phyloP scores from a whole-genome alignment of 2,329 filamentous ascomycete genomes.

The Nemania abortiva region DNA sequence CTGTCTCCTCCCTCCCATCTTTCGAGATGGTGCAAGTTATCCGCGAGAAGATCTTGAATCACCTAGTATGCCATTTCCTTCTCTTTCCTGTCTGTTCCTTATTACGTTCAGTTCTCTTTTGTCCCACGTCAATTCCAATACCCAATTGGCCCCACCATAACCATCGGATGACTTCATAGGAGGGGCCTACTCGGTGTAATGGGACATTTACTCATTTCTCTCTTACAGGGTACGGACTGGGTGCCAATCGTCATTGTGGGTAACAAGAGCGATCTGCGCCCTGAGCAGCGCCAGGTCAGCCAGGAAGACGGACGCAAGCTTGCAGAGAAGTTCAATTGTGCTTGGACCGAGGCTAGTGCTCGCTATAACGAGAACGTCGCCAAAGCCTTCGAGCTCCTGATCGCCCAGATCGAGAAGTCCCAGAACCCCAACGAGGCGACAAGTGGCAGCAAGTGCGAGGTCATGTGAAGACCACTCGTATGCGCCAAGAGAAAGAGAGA shows the following conservation, averaged over 20 bases:
- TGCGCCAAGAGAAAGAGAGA: not conserved
- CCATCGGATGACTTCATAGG: constrained; percentile 19
- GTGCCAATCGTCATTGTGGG: constrained; percentile 95
- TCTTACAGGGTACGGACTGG: constrained; percentile 78
- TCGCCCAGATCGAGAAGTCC: constrained; percentile 93
- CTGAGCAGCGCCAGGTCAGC: constrained; percentile 92
- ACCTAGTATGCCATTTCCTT: constrained; percentile 73
- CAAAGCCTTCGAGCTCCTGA: constrained; percentile 93
- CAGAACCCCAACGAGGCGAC: constrained; percentile 90
- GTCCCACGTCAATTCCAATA: not conserved
- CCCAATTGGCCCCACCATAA: constrained; percentile 7
- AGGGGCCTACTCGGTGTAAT: constrained; percentile 22
- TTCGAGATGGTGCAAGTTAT: constrained; percentile 99
- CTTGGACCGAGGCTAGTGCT: constrained; percentile 94
- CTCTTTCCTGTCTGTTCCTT: not conserved
- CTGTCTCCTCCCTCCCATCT: constrained; percentile 91
- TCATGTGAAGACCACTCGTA: constrained; percentile 76
- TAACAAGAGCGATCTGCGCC: constrained; percentile 94
- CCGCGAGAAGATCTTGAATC: constrained; percentile 95
- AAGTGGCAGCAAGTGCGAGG: constrained; percentile 80
- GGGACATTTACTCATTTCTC: constrained; percentile 2
- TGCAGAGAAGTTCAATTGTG: constrained; percentile 88
- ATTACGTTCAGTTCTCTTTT: not conserved
- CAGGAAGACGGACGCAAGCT: constrained; percentile 87
- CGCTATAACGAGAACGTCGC: constrained; percentile 94